Percentiles rank a stretch among this genome's conserved stretches.
Evolutionary conservation across 176 grass and related monocot genomes (phyloP).

Genomic region (Triticum turgidum): DNA sequence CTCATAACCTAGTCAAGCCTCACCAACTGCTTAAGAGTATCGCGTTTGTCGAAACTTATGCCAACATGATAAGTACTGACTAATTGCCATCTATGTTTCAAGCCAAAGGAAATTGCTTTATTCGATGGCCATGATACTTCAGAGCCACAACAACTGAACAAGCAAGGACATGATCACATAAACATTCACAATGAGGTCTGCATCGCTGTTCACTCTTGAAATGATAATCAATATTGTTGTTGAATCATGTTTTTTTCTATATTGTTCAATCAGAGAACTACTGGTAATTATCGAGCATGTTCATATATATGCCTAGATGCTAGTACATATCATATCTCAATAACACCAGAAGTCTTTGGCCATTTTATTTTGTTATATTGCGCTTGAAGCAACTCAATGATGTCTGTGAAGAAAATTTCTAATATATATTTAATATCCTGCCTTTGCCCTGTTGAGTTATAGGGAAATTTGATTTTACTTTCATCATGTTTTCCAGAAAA

Average conservation of each 20-base stretch:
- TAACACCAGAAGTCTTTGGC: background rate
- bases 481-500: slow-evolving; percentile 1
- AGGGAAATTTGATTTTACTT: background rate
- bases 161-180: background rate
- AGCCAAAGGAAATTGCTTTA: slow-evolving; percentile 2
- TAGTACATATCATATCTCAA: background rate
- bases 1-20: background rate
- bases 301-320: slow-evolving; percentile 2
- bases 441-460: background rate
- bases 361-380: background rate
- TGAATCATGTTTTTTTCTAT: background rate
- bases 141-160: background rate
- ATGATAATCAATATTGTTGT: background rate
- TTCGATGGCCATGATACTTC: slow-evolving; percentile 5
- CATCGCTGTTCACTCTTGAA: background rate
- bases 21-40: background rate
- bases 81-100: background rate
- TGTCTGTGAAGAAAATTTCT: background rate
- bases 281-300: background rate
- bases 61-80: background rate
- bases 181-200: background rate
- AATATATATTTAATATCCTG: background rate
- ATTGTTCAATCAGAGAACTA: slow-evolving; percentile 5
- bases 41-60: slow-evolving; percentile 2
- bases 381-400: slow-evolving; percentile 7